Conservation (phyloP, 352 stramenopile species). For the Globisporangium lucens region DNA sequence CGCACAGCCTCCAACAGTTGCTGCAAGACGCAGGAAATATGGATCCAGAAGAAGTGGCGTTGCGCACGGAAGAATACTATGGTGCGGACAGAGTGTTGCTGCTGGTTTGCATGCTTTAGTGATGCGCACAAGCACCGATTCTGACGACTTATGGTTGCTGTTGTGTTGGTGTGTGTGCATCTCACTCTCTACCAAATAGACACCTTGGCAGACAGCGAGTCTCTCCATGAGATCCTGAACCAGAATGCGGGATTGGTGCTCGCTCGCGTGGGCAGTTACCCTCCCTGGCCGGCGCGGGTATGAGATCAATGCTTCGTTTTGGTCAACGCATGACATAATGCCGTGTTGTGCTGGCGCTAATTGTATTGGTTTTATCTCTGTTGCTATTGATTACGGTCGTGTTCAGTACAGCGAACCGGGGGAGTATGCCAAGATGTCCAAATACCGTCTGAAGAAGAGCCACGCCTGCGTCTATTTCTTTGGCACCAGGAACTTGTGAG, state of each 20-base stretch:
- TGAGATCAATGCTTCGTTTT: too few species aligned
- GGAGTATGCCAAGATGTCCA: conserved; percentile 79
- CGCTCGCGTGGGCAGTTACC: conserved; percentile 73
- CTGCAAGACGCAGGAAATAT: conserved; percentile 6
- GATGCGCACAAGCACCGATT: background rate
- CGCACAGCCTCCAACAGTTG: background rate
- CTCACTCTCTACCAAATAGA: conserved; percentile 32
- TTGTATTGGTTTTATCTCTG: background rate
- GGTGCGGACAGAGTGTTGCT: conserved; percentile 18
- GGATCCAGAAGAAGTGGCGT: conserved; percentile 36
- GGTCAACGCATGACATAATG: too few species aligned
- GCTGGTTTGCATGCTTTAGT: background rate
- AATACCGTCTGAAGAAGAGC: conserved; percentile 70
- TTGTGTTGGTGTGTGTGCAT: background rate
- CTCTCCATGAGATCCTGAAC: conserved; percentile 71
- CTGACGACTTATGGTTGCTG: background rate
- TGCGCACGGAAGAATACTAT: conserved; percentile 55
- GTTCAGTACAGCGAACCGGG: conserved; percentile 76
- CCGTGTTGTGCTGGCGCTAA: background rate
- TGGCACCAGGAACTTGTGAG: conserved; percentile 84
- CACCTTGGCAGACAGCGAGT: conserved; percentile 51
- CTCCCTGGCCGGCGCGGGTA: conserved; percentile 81
- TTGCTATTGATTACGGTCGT: conserved; percentile 1
- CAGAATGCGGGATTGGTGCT: conserved; percentile 74
- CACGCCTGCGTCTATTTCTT: conserved; percentile 87